Evolutionary conservation across 148 eudicot species (phyloP).

Genomic region (Rhododendron ovatum): DNA sequence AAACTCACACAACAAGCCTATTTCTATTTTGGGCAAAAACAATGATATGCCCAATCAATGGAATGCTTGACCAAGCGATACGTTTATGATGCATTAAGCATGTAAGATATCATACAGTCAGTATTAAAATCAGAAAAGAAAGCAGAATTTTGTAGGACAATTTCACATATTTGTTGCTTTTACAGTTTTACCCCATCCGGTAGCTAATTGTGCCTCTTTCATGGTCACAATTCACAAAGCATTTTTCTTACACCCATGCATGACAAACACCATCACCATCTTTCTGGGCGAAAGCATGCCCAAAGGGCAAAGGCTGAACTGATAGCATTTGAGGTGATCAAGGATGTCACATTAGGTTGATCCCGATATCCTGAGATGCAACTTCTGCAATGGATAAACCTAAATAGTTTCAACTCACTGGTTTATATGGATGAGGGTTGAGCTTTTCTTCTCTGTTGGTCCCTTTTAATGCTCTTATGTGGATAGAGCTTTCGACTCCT

Average conservation of each 20-base stretch:
- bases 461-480: background rate
- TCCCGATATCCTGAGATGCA: background rate
- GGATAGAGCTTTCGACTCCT: background rate
- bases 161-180: background rate
- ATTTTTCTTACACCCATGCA: background rate
- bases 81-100: background rate
- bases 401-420: background rate
- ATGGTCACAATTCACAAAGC: background rate
- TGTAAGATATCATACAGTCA: background rate
- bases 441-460: background rate
- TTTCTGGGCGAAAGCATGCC: background rate
- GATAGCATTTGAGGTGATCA: background rate
- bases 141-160: background rate
- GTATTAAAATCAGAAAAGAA: background rate
- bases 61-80: background rate
- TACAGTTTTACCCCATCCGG: background rate
- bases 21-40: background rate
- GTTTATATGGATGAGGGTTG: background rate
- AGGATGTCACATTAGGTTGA: background rate
- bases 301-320: background rate
- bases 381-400: constrained; percentile 1
- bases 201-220: background rate
- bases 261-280: background rate
- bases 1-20: background rate
- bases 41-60: background rate